Evolutionary conservation across 805 yeast genomes (phyloP), one percentile per base, ranked within the genome.

Genomic region (Candida hispaniensis): DNA sequence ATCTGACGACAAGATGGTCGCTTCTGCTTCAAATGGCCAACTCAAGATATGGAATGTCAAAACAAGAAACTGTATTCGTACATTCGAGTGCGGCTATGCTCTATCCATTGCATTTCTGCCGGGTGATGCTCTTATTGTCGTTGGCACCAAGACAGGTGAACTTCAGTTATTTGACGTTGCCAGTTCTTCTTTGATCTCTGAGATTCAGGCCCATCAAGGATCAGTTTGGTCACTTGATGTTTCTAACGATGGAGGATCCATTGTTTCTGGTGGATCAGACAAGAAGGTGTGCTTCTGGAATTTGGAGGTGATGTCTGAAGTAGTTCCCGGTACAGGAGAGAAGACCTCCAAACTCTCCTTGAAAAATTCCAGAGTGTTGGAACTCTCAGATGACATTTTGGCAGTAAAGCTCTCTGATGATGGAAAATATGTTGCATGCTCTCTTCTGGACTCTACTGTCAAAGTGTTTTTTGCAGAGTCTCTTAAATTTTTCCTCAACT

Each of bases 221-320:
- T 81, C 95, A 1, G 71, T 91, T 32, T 91, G 96, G 96, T 76
- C 94, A 1, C 63, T 91, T 46, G 95, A 88, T 53, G 54, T 91
- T 19, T 72, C 88, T 2, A 70, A 78, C 9, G 93, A 88, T 56
- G 98, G 97, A 10, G 77, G 73, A 46, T 66, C 77, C 1, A 61
- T 91, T 30, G 75, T 86, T 0, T 80, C 96, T 3, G 98, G 96
- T 7, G 88, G 96, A 19, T 93, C 93, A 23, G 99, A 91, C 56
- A 86, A 86, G 52, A 60, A 71, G 4, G 78, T 88, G 25, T 83
- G 82, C 52, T 83, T 85, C 53, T 91, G 98, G 98, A 72, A 76
- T 30, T 73, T 91, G 51, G 63, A 66, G 48, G 69, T 82, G 14
- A 49, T 46, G 3, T 77, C 72, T 38, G 67, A 71, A 42, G 81